A percentile compares a stretch with the other conserved stretches of the same genome.
Conservation (phyloP, 2,329 filamentous ascomycete species). For the Tolypocladium cylindrosporum region DNA sequence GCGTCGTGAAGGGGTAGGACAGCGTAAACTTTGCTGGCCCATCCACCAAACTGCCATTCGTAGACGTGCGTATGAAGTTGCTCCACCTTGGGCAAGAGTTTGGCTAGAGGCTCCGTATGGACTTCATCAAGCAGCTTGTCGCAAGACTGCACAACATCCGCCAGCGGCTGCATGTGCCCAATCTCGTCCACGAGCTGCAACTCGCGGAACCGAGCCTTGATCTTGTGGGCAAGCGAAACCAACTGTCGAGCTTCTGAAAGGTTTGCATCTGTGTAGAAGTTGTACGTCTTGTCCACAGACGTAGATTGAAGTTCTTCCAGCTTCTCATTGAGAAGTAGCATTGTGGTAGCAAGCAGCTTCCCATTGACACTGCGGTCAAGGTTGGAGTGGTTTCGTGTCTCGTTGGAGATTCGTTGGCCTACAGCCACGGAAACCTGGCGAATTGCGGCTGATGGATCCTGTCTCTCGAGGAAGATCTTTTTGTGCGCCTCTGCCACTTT, state of each 20-base stretch:
- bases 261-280: constrained; percentile 84
- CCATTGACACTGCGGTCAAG: constrained; percentile 31
- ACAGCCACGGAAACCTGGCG: constrained; percentile 32
- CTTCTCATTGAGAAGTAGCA: constrained; percentile 56
- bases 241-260: constrained; percentile 65
- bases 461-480: constrained; percentile 36
- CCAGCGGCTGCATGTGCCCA: constrained; percentile 63
- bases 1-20: constrained; percentile 62
- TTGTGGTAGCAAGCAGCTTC: constrained; percentile 53
- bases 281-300: constrained; percentile 45
- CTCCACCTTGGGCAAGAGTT: constrained; percentile 77
- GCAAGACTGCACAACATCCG: constrained; percentile 68
- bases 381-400: constrained; percentile 15
- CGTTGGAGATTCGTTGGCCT: constrained; percentile 24
- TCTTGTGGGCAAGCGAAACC: constrained; percentile 56
- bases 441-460: constrained; percentile 31
- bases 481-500: constrained; percentile 52
- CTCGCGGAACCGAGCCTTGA: constrained; percentile 62
- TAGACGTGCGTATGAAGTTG: constrained; percentile 77
- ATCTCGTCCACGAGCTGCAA: constrained; percentile 59
- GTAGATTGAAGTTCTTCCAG: constrained; percentile 31
- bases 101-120: constrained; percentile 76
- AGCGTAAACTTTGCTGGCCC: constrained; percentile 72
- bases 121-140: constrained; percentile 65
- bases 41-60: constrained; percentile 82